phyloP scores from a whole-genome alignment of 352 stramenopile species.

The Blastocystis hominis region DNA sequence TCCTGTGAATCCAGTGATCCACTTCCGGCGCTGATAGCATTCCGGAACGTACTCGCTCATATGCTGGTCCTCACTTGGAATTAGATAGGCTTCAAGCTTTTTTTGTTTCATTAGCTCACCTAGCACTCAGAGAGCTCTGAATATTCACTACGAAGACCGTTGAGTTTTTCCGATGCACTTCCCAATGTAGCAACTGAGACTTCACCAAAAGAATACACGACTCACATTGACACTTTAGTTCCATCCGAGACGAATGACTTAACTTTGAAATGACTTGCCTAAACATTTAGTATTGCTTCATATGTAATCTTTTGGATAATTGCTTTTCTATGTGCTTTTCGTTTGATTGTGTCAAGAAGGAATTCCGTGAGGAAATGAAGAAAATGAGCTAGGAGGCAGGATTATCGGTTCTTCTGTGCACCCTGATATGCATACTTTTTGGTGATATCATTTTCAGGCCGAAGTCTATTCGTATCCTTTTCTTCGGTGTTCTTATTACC shows the following conservation, averaged over 20 bases:
- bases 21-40: constrained; percentile 84
- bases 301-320: background rate
- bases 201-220: background rate
- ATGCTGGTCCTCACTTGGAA: constrained; percentile 90
- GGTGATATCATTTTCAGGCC: background rate
- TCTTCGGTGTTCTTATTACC: background rate
- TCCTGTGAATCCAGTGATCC: constrained; percentile 88
- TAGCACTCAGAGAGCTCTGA: background rate
- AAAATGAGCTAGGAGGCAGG: no score
- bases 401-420: no score
- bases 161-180: constrained; percentile 17
- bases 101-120: constrained; percentile 42
- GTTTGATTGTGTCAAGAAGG: no score
- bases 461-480: background rate
- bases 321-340: no score
- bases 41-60: constrained; percentile 93
- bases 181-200: background rate
- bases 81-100: constrained; percentile 77
- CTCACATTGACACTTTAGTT: background rate
- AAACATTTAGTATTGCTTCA: background rate
- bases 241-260: background rate
- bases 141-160: background rate
- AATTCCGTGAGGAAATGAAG: no score
- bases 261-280: background rate
- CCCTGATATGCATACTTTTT: no score